These are phyloP conservation scores for Aspergillus novoparasiticus DNA, from an alignment of 2,329 filamentous ascomycete species.

Conservation along the genomic window DNA sequence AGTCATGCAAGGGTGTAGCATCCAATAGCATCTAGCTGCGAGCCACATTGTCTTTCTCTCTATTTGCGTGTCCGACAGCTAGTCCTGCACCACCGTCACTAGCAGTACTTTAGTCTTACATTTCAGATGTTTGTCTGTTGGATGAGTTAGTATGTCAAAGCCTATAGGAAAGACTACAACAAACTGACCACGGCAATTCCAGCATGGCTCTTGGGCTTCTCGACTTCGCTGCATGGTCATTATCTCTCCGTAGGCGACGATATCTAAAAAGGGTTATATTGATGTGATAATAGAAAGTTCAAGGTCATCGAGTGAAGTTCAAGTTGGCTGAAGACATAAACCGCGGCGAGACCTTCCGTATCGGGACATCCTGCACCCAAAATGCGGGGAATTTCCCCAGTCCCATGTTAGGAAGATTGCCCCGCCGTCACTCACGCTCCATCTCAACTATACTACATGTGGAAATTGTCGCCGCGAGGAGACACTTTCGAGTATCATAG, in stretches of 20 bases:
- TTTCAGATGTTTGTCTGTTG: neutral
- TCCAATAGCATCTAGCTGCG: neutral
- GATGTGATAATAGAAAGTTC: neutral
- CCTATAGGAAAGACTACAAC: too few relatives aligned
- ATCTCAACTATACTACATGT: neutral
- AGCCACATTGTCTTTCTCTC: neutral
- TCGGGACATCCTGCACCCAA: neutral
- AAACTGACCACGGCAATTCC: neutral
- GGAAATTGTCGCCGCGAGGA: neutral
- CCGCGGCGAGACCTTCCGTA: neutral
- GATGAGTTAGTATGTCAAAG: neutral
- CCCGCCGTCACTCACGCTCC: neutral
- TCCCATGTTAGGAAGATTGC: neutral
- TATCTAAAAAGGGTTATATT: neutral
- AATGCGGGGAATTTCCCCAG: neutral
- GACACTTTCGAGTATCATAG: neutral
- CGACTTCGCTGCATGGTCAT: neutral
- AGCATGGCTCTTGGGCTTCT: neutral
- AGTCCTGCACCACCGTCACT: neutral
- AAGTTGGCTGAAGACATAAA: neutral
- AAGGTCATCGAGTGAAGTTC: neutral
- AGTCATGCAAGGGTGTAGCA: neutral
- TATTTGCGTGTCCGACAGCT: neutral
- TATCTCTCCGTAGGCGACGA: neutral
- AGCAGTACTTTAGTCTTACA: neutral